A percentile compares a stretch with the other conserved stretches of the same genome.
Evolutionary conservation across 2,329 filamentous ascomycete species (phyloP).

Genomic region (Aureobasidium leucospermi): DNA sequence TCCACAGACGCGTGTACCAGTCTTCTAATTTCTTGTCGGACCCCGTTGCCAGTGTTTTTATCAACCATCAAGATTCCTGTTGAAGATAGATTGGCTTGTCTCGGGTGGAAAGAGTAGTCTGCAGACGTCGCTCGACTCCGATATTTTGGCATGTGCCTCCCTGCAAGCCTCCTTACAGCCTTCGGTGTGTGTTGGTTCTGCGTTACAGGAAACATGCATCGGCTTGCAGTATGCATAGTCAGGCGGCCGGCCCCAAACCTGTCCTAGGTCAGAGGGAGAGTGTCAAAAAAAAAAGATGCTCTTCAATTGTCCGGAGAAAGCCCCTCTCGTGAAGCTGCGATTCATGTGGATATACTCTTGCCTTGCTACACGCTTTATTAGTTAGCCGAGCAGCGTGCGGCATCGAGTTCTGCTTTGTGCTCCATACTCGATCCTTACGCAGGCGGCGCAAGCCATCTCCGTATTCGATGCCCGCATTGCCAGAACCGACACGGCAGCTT

Average conservation of each 20-base stretch:
- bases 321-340: background rate
- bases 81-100: conserved; percentile 6
- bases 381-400: background rate
- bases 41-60: conserved; percentile 5
- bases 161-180: conserved; percentile 5
- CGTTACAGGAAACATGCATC: conserved; percentile 6
- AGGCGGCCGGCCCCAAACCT: conserved; percentile 3
- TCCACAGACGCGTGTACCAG: background rate
- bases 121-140: conserved; percentile 1
- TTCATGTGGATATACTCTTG: background rate
- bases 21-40: conserved; percentile 2
- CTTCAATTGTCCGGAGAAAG: background rate
- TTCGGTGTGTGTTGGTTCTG: background rate
- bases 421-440: background rate
- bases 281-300: background rate
- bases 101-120: background rate
- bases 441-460: conserved; percentile 9
- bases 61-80: conserved; percentile 3
- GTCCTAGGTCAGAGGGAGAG: background rate
- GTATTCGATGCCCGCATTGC: background rate
- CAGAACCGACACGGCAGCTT: background rate
- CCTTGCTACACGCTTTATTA: background rate
- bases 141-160: background rate
- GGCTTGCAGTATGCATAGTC: conserved; percentile 3
- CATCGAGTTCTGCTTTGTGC: background rate